Conservation (phyloP, 495 filamentous ascomycete genomes). For the Podospora bellae-mahoneyi region DNA sequence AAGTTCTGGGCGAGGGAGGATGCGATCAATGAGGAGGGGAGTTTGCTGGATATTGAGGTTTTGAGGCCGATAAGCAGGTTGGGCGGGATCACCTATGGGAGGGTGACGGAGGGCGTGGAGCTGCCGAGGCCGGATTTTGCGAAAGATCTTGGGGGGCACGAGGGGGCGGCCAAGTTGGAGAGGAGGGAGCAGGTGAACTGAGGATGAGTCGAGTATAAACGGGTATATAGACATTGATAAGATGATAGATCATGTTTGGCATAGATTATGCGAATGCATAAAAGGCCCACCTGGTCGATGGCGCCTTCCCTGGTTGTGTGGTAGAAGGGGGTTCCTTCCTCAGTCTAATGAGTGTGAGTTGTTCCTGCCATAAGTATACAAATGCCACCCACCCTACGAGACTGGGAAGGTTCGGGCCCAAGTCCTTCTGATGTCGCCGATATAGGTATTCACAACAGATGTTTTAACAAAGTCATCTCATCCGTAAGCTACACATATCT, state of each 20-base stretch:
- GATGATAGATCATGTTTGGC: no score
- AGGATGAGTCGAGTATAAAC: not conserved
- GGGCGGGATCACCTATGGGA: slow-evolving; percentile 80
- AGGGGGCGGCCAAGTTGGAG: slow-evolving; percentile 38
- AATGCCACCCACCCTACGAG: not conserved
- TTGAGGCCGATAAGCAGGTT: slow-evolving; percentile 73
- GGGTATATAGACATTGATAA: not conserved
- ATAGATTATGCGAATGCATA: not conserved
- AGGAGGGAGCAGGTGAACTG: not conserved
- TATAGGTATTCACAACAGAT: not conserved
- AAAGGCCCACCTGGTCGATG: no score
- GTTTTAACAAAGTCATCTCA: not conserved
- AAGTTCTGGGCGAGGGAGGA: slow-evolving; percentile 89
- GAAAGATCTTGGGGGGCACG: slow-evolving; percentile 41
- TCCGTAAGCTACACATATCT: not conserved
- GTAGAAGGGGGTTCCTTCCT: no score
- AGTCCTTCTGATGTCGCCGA: not conserved
- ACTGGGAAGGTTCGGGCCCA: not conserved
- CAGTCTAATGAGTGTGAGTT: no score
- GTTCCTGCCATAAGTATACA: not conserved
- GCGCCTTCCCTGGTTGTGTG: no score
- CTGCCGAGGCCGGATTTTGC: slow-evolving; percentile 68
- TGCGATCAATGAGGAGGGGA: slow-evolving; percentile 73
- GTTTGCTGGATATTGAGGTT: slow-evolving; percentile 64
- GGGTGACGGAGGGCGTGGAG: slow-evolving; percentile 70